Percentiles rank a stretch among this genome's conserved stretches.
phyloP scores from a whole-genome alignment of 2,329 filamentous ascomycete species.

The Apiospora arundinis region DNA sequence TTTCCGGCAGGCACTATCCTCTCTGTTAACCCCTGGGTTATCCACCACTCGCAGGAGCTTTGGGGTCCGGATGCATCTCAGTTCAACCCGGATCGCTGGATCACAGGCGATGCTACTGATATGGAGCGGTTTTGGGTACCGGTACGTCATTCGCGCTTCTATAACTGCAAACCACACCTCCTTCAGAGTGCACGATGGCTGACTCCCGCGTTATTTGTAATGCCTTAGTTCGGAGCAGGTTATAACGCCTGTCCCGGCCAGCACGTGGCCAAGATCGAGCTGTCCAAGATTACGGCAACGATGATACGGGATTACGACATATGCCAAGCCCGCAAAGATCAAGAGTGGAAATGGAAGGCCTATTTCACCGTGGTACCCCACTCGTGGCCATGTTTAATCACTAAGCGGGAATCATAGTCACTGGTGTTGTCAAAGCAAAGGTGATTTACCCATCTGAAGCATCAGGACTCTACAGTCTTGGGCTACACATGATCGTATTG shows the following conservation, averaged over 20 bases:
- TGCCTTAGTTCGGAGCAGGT: too few relatives aligned
- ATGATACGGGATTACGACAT: conserved; percentile 20
- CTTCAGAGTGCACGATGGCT: too few relatives aligned
- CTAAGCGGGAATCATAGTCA: too few relatives aligned
- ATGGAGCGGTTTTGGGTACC: conserved; percentile 23
- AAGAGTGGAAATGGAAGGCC: conserved; percentile 21
- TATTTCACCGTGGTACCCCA: conserved; percentile 18
- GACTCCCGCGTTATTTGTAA: too few relatives aligned
- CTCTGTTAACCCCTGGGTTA: conserved; percentile 24
- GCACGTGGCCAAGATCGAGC: conserved; percentile 20
- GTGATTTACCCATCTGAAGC: too few relatives aligned
- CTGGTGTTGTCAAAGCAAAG: too few relatives aligned
- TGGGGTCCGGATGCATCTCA: conserved; percentile 24
- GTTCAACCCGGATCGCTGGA: conserved; percentile 26
- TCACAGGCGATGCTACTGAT: neutral
- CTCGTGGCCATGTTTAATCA: too few relatives aligned
- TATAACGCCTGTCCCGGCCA: neutral
- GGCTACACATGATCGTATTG: too few relatives aligned
- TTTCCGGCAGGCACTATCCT: conserved; percentile 25
- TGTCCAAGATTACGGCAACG: conserved; percentile 20
- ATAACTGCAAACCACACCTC: too few relatives aligned
- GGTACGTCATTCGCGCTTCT: neutral
- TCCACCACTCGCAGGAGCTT: conserved; percentile 20
- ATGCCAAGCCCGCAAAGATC: neutral
- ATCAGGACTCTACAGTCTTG: too few relatives aligned